Evolutionary conservation across 2,329 filamentous ascomycete species (phyloP).

Genomic region (Purpureocillium lavendulum): DNA sequence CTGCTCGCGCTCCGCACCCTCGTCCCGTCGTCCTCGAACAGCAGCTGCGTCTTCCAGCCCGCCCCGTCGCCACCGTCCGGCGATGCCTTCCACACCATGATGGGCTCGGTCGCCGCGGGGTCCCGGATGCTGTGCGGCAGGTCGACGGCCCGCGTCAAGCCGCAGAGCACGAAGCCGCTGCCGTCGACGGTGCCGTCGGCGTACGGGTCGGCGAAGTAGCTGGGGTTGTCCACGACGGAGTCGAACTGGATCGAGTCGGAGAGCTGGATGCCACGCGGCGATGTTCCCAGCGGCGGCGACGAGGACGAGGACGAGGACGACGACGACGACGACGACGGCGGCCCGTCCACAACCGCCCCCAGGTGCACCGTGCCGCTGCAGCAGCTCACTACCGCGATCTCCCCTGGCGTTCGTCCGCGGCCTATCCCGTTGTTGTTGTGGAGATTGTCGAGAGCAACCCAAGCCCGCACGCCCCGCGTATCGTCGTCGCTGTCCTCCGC

Average conservation of each 20-base stretch:
- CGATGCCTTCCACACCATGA: constrained; percentile 35
- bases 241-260: constrained; percentile 34
- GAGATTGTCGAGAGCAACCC: constrained; percentile 33
- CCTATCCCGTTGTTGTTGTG: constrained; percentile 50
- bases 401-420: constrained; percentile 30
- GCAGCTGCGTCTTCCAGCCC: constrained; percentile 33
- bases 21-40: constrained; percentile 51
- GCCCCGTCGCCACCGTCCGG: constrained; percentile 1
- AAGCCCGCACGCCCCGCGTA: constrained; percentile 28
- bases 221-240: constrained; percentile 46
- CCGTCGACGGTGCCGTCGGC: constrained; percentile 31
- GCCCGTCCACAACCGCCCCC: constrained; percentile 14
- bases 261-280: constrained; percentile 17
- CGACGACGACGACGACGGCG: too few species aligned
- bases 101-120: constrained; percentile 28
- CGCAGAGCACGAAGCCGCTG: constrained; percentile 45
- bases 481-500: constrained; percentile 11
- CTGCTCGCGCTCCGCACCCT: constrained; percentile 40
- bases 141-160: constrained; percentile 32
- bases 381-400: constrained; percentile 35
- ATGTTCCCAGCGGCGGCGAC: too few species aligned
- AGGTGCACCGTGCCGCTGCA: constrained; percentile 38
- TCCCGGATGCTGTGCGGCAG: constrained; percentile 22
- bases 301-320: too few species aligned
- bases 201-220: constrained; percentile 47